Evolutionary conservation across 768 basidiomycete genomes (phyloP).

Genomic region (Suillus brevipes): DNA sequence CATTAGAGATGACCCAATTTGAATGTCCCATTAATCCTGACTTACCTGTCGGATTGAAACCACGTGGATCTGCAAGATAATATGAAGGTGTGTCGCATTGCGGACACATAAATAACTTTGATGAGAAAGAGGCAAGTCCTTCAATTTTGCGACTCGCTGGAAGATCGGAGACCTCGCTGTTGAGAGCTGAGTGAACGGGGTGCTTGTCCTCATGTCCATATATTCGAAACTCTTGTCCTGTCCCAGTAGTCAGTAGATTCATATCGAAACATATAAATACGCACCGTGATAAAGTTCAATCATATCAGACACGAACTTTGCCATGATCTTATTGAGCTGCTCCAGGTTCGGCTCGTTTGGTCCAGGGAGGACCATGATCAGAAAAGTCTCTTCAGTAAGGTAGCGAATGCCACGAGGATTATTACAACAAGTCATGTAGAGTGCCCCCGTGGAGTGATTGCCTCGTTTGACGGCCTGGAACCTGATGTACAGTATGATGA

Average conservation of each 20-base stretch:
- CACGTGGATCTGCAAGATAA: not conserved
- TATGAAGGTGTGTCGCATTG: not conserved
- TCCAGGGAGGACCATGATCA: not conserved
- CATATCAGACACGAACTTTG: not conserved
- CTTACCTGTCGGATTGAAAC: not conserved
- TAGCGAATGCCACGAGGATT: not conserved
- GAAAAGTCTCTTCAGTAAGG: not conserved
- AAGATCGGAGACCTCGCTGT: not conserved
- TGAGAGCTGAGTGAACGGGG: not conserved
- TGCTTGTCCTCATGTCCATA: not conserved
- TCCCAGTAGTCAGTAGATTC: not conserved
- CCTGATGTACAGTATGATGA: not conserved
- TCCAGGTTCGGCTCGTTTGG: not conserved
- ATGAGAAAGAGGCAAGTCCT: not conserved
- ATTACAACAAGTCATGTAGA: not conserved
- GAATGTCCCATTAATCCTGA: too few species aligned
- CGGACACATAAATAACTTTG: not conserved
- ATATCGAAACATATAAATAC: not conserved
- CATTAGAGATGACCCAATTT: too few species aligned
- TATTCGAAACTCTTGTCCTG: not conserved
- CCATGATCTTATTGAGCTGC: not conserved
- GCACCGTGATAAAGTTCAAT: not conserved
- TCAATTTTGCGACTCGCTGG: not conserved
- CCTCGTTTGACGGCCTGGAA: not conserved
- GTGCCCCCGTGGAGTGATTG: not conserved